Evolutionary conservation across 2,329 filamentous ascomycete species (phyloP), one percentile per base, ranked within the genome.

Genomic region (Trichoderma pleuroti): DNA sequence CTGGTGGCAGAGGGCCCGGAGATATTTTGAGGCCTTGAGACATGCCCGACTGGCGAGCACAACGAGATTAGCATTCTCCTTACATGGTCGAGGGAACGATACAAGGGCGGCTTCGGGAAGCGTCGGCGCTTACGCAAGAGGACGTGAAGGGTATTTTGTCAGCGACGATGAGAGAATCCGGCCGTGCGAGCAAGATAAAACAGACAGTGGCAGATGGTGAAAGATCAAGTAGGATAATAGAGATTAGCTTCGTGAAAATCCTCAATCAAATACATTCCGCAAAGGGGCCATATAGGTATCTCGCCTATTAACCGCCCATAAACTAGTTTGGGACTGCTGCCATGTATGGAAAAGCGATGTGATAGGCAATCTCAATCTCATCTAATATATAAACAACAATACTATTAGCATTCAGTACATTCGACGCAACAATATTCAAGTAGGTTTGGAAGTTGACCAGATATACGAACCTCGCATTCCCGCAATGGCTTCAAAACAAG

Each of bases 111-210:
- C n/a, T n/a, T n/a, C n/a, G n/a, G n/a, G n/a, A n/a, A n/a, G n/a
- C n/a, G n/a, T n/a, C n/a, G n/a, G n/a, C n/a, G n/a, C n/a, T n/a
- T 56, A 73, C 64, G 72, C 70, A 72, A 68, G 68, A 71, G 63
- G 68, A 73, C 57, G 60, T 68, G 64, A 72, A 72, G 71, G 68
- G 64, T 70, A 70, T 71, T 73, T 67, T 68, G 63, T 70, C 52
- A 69, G 57, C 68, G 71, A 59, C 61, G 64, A 73, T 72, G 69
- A 72, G 68, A 71, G 71, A 67, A 69, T 71, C 63, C 24, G 63
- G 69, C 69, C 54, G 64, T 70, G 69, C 64, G 68, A 72, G 56
- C 59, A 71, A 69, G 64, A 61, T 34, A 71, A 71, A 72, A 71
- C 60, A 64, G 69, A 69, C 69, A 72, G 65, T 72, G 69, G 69